Percentiles rank a stretch among this genome's conserved stretches.
These are phyloP conservation scores for Chytriomyces sp. DNA, from an alignment of 192 early-diverging fungal genomes.

Conservation along the genomic window DNA sequence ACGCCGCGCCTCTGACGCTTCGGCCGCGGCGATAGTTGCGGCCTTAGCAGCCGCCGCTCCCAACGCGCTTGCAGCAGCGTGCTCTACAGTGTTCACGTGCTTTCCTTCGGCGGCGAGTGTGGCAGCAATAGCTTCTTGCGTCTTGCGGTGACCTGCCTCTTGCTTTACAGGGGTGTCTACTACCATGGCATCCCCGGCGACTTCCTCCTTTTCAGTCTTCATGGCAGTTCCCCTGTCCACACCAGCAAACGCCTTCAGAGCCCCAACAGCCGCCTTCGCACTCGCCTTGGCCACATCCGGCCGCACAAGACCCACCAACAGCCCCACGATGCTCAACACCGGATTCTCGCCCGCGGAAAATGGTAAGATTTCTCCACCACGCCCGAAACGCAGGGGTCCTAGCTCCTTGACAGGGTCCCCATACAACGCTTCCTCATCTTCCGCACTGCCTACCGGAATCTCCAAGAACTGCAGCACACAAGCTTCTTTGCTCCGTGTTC, in stretches of 20 bases:
- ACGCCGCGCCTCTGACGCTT: slow-evolving; percentile 84
- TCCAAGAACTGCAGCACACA: slow-evolving; percentile 87
- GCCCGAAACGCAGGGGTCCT: slow-evolving; percentile 67
- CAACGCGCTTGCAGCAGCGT: slow-evolving; percentile 82
- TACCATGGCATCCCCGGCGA: slow-evolving; percentile 10
- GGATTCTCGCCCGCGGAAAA: slow-evolving; percentile 87
- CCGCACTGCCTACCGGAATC: slow-evolving; percentile 74
- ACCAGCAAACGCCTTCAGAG: slow-evolving; percentile 47
- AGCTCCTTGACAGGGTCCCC: slow-evolving; percentile 30
- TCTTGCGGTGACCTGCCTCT: not conserved
- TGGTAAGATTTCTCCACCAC: slow-evolving; percentile 48
- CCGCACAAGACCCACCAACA: slow-evolving; percentile 82
- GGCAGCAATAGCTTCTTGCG: slow-evolving; percentile 8
- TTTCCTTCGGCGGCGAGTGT: not conserved
- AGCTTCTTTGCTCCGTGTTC: slow-evolving; percentile 84
- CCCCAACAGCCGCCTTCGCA: slow-evolving; percentile 79
- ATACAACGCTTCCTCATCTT: slow-evolving; percentile 64
- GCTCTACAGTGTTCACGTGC: slow-evolving; percentile 54
- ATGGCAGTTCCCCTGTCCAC: not conserved
- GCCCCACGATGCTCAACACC: slow-evolving; percentile 86
- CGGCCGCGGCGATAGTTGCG: slow-evolving; percentile 73
- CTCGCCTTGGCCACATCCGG: slow-evolving; percentile 86
- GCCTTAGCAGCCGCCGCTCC: slow-evolving; percentile 94
- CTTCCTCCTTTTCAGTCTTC: slow-evolving; percentile 28
- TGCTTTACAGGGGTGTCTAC: not conserved